Base-by-base conservation (phyloP, 225 moss, liverwort and hornwort species). In the Polytrichum commune region DNA sequence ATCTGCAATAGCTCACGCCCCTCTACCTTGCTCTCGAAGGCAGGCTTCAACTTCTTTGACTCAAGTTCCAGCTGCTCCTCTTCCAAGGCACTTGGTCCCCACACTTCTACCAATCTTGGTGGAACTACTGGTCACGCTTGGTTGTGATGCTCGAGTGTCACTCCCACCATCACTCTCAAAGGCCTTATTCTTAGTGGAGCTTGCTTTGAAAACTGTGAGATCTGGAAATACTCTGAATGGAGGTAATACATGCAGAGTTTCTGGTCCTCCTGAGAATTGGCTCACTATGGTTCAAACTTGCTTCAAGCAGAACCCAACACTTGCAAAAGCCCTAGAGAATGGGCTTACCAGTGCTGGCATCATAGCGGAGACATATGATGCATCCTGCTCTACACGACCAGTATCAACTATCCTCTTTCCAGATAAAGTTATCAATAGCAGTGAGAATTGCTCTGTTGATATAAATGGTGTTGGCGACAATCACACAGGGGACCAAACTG, bases 1-100 rank as follows among this genome's bases (percentile, higher is more conserved):
- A 18, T 71, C 75, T 75, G 92, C 92, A 62, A 74, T 93, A 68
- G 84, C 82, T 53, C 79, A 85, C 38, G 84, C 90, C 60, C 90
- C 92, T 79, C 68, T 86, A 68, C 92, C 92, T 9, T 93, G 92
- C 73, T 93, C 92, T 71, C 77, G 86, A 68, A 86, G 92, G 67
- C 75, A 84, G 71, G 84, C 92, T 68, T 86, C 86, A 60, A 72
- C 86, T 71, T 79, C 90, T 38, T 83, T 85, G 78, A 86, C 82
- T 71, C 86, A 84, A 79, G 77, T 79, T 76, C 90, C 88, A 60
- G 86, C 86, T 72, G 77, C 78, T 66, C 92, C 92, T 67, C 78
- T 93, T 33, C 90, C 92, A 27, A 84, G 90, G 76, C 84, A 93
- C 76, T 84, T 93, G 64, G 84, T 81, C 29, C 90, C 88, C 69